Evolutionary conservation across 805 yeast species (phyloP), one percentile per base, ranked within the genome.

Genomic region (Diddensiella santjacobensis): DNA sequence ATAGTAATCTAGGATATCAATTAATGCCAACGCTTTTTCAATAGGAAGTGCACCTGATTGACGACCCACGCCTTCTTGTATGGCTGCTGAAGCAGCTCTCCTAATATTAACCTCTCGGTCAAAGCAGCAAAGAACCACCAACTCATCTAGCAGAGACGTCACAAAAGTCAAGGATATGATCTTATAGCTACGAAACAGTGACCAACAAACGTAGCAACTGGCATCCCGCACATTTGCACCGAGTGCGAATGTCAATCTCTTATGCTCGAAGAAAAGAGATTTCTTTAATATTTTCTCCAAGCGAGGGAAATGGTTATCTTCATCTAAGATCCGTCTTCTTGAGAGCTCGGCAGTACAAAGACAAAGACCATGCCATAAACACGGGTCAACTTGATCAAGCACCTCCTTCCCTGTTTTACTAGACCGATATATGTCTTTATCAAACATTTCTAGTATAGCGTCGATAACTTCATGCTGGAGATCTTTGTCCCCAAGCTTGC

Each of bases 1-100:
- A 41, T 72, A 65, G 54, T 68, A 80, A 49, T 81, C 83, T 42
- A 88, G 71, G 0, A 71, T 51, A 50, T 87, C 87, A 31, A 88
- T 75, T 1, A 87, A 59, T 13, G 62, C 54, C 11, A 69, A 51
- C 3, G 62, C 63, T 3, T 55, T 44, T 2, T 50, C 53, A 58
- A 80, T 67, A 22, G 72, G 48, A 24, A 48, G 26, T 4, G 29
- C 47, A 10, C 42, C 36, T 10, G 66, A 66, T 60, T 80, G 82
- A 31, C 97, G 68, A 0, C 98, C 98, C 2, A 87, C 62, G 13
- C 84, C 71, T 58, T 90, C 98, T 60, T 90, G 97, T 4, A 90
- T 58, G 0, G 93, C 91, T 0, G 97, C 96, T 3, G 87, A 72
- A 1, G 90, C 83, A 15, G 96, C 90, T 49, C 95, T 71, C 48